These are phyloP conservation scores for Pythium apleroticum DNA, from an alignment of 352 stramenopile genomes.

Conservation along the genomic window DNA sequence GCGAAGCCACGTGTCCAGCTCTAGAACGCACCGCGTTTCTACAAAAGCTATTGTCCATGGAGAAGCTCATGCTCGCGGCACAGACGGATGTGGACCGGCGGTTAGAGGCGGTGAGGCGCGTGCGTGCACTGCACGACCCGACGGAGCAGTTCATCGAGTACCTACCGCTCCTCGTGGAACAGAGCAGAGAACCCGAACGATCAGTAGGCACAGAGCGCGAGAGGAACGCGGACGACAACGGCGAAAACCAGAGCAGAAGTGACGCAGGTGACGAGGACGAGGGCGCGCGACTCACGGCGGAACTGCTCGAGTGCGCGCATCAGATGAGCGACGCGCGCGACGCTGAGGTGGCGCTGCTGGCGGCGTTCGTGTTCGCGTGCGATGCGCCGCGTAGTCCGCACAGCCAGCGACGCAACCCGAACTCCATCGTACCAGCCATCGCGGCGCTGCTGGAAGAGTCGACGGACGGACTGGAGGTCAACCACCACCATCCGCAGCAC, in stretches of 20 bases:
- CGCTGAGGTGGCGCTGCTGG: conserved; percentile 55
- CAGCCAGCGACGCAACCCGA: conserved; percentile 26
- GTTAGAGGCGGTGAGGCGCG: conserved; percentile 54
- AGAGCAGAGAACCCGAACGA: background rate
- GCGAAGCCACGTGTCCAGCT: conserved; percentile 21
- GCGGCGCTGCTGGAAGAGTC: conserved; percentile 58
- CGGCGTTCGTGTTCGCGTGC: conserved; percentile 62
- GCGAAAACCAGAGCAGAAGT: background rate
- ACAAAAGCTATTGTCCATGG: conserved; percentile 33
- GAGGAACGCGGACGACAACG: background rate
- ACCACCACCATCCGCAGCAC: background rate
- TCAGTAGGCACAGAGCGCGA: background rate
- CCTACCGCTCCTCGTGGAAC: conserved; percentile 46
- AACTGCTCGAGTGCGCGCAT: conserved; percentile 54
- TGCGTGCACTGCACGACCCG: conserved; percentile 52
- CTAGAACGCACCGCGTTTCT: conserved; percentile 48
- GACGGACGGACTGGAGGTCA: conserved; percentile 5
- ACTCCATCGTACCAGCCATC: conserved; percentile 52
- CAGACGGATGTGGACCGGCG: conserved; percentile 39
- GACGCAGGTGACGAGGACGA: conserved; percentile 17
- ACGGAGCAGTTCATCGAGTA: conserved; percentile 68
- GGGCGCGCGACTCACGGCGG: conserved; percentile 37
- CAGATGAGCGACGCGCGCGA: conserved; percentile 46
- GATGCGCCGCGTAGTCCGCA: conserved; percentile 26
- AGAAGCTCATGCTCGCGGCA: conserved; percentile 41